These are phyloP conservation scores for Cyclotella sp. DNA, from an alignment of 108 stramenopile species.

Conservation along the genomic window DNA sequence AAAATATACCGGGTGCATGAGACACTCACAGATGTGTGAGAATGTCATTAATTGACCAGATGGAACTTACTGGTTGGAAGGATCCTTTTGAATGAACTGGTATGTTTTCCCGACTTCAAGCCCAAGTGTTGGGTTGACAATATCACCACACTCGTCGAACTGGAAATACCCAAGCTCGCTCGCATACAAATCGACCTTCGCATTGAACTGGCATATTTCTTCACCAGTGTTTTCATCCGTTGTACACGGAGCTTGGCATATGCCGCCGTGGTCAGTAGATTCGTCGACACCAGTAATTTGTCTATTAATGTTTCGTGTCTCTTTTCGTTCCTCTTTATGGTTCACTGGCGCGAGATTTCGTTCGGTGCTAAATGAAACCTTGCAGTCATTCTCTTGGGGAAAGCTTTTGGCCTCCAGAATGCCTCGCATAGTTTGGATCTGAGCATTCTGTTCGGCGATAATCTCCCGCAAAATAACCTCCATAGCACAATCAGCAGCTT, in stretches of 20 bases:
- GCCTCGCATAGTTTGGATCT: slow-evolving; percentile 81
- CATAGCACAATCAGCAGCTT: slow-evolving; percentile 55
- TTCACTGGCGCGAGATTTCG: too few relatives aligned
- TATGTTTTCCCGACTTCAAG: slow-evolving; percentile 80
- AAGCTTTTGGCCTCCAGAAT: slow-evolving; percentile 54
- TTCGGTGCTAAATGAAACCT: slow-evolving; percentile 10
- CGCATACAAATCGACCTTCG: slow-evolving; percentile 52
- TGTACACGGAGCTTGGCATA: slow-evolving; percentile 31
- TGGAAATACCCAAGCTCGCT: slow-evolving; percentile 76
- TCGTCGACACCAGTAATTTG: too few relatives aligned
- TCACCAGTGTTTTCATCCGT: slow-evolving; percentile 13
- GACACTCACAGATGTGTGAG: background rate
- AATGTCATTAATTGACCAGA: background rate
- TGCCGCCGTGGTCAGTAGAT: background rate
- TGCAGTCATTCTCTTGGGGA: slow-evolving; percentile 55
- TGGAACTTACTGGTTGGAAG: slow-evolving; percentile 33
- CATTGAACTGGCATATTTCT: slow-evolving; percentile 52
- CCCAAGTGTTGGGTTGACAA: slow-evolving; percentile 77
- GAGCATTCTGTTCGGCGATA: slow-evolving; percentile 74
- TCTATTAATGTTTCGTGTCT: background rate
- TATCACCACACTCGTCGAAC: slow-evolving; percentile 81
- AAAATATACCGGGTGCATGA: background rate
- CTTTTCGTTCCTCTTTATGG: too few relatives aligned
- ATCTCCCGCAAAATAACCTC: slow-evolving; percentile 67
- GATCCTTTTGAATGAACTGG: slow-evolving; percentile 67